Percentiles rank a stretch among this genome's conserved stretches.
phyloP scores from a whole-genome alignment of 106 monocot genomes.

The Acorus gramineus region DNA sequence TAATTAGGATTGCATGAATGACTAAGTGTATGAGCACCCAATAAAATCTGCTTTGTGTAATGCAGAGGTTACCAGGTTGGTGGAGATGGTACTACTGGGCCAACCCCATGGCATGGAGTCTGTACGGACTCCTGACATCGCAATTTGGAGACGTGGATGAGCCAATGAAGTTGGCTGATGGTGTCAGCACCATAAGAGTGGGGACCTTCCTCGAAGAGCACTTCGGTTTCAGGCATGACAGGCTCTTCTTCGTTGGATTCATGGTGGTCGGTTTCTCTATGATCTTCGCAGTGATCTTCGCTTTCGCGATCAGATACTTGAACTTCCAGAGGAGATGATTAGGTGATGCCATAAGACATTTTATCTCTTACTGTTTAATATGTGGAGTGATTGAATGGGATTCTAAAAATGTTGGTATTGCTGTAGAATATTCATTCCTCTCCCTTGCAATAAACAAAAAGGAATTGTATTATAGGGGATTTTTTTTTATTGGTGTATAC shows the following conservation, averaged over 20 bases:
- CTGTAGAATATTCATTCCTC: too few species aligned
- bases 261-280: conserved; percentile 72
- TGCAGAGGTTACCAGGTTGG: conserved; percentile 86
- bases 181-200: conserved; percentile 38
- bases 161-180: conserved; percentile 55
- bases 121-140: conserved; percentile 88
- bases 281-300: conserved; percentile 84
- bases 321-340: conserved; percentile 82
- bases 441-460: too few species aligned
- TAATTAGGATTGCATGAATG: too few species aligned
- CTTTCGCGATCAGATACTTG: conserved; percentile 66
- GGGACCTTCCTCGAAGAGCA: conserved; percentile 49
- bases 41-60: too few species aligned
- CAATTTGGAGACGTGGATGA: conserved; percentile 72
- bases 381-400: too few species aligned
- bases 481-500: too few species aligned
- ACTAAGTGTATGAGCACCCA: too few species aligned
- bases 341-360: background rate
- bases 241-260: conserved; percentile 52
- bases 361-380: too few species aligned
- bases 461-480: too few species aligned
- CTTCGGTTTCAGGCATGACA: conserved; percentile 74
- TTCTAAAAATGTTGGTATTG: too few species aligned
- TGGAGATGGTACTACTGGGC: conserved; percentile 99
- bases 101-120: conserved; percentile 87